phyloP scores from a whole-genome alignment of 768 basidiomycete species.

The Termitomyces sp. region DNA sequence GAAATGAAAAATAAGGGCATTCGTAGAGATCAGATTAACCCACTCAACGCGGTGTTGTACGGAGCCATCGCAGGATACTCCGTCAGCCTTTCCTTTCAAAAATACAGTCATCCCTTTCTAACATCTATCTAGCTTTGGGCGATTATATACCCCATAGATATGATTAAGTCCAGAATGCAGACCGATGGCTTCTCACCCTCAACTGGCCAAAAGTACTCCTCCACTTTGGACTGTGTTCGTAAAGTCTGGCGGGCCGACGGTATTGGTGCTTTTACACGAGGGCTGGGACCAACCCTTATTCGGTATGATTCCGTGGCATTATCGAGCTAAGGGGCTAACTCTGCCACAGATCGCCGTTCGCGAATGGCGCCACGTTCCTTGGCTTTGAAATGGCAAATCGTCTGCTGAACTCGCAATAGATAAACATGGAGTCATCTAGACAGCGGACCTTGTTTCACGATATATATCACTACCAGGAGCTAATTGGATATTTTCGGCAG shows the following conservation, averaged over 20 bases:
- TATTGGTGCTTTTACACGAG: constrained; percentile 80
- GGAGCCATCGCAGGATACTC: constrained; percentile 93
- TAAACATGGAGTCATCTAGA: not conserved
- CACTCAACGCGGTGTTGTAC: constrained; percentile 75
- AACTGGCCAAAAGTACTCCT: constrained; percentile 77
- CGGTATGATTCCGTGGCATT: constrained; percentile 38
- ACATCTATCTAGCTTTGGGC: constrained; percentile 62
- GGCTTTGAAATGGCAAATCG: constrained; percentile 93
- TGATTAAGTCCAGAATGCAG: constrained; percentile 95
- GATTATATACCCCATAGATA: constrained; percentile 93
- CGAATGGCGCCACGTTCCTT: constrained; percentile 95
- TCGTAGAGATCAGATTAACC: constrained; percentile 68
- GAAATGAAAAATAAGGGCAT: constrained; percentile 75
- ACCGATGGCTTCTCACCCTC: constrained; percentile 81
- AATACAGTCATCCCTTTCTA: constrained; percentile 2
- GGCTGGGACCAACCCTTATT: constrained; percentile 89
- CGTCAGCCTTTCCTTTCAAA: constrained; percentile 36
- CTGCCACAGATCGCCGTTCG: constrained; percentile 75
- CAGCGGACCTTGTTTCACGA: not conserved
- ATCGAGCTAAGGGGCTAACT: not conserved
- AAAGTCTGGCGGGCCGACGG: constrained; percentile 85
- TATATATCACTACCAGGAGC: not conserved
- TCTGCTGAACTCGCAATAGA: constrained; percentile 37
- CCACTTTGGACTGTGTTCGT: constrained; percentile 76
- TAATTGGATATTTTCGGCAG: not conserved